Evolutionary conservation across 2,329 filamentous ascomycete species (phyloP), one percentile per base, ranked within the genome.

Genomic region (Phialophora tarda): DNA sequence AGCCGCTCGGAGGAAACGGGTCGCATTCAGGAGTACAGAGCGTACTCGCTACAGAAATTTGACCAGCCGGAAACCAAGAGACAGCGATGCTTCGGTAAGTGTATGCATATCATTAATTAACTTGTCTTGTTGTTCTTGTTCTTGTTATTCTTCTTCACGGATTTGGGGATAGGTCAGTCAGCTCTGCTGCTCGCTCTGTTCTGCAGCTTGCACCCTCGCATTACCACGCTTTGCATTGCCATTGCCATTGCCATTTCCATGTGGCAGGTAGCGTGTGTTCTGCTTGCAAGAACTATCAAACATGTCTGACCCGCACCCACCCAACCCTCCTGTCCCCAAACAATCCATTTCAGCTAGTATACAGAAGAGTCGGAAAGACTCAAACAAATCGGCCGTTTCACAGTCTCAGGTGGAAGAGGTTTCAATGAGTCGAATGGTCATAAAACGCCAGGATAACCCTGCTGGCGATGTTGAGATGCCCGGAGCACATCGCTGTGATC

Each of bases 311-410:
- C 17, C 17, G 14, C 47, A 26, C 21, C 7, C 48, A 28, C 24
- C 48, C 38, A 1, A 30, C 41, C 21, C 38, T 30, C 21, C 24
- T 12, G 24, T 17, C n/a, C 57, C 24, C 41, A 12, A 28, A 47
- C 57, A 4, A 30, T 30, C 57, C 57, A 59, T 50, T 24, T 59
- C 57, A 59, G 48, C 41, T 59, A 59, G 57, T 59, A 50, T 59
- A 59, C 57, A 59, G 38, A 30, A 41, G 48, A 51, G 57, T 50
- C 41, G 30, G 38, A 59, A 50, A 17, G 26, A 59, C 47, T 41
- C 41, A 50, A 59, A 48, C 41, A 59, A 32, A 23, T 50, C 57
- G 57, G 57, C 57, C 57, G 57, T 59, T 48, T 30, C 57, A 32
- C 26, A 59, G 57, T 28, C 41, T 59, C n/a, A 59, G 8, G 57